These are phyloP conservation scores for Prosopis cineraria DNA, from an alignment of 306 rosid genomes.

Conservation along the genomic window DNA sequence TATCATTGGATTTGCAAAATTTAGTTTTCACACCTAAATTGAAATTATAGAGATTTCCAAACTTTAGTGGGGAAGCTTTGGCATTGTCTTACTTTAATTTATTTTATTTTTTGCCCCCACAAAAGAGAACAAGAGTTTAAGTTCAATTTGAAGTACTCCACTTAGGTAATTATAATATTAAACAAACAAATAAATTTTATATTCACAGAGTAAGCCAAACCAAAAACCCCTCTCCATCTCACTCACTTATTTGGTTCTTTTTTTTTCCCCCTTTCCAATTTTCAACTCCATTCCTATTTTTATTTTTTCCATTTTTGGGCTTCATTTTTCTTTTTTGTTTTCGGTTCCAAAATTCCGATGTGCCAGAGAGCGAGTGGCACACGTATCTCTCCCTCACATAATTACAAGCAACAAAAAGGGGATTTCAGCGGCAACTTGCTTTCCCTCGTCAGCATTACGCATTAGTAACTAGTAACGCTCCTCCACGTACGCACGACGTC, in stretches of 20 bases:
- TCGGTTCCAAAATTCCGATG: neutral
- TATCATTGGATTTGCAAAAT: too few relatives aligned
- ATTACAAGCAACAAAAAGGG: constrained; percentile 31
- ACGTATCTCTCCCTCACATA: constrained; percentile 24
- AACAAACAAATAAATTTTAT: too few relatives aligned
- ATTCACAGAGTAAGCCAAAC: too few relatives aligned
- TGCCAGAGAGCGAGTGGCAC: constrained; percentile 26
- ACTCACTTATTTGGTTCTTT: neutral
- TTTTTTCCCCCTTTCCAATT: too few relatives aligned
- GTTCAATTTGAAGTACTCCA: neutral
- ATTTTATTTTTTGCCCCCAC: too few relatives aligned
- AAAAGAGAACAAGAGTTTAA: neutral
- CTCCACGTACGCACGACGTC: constrained; percentile 32
- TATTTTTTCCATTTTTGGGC: neutral
- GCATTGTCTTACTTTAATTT: too few relatives aligned
- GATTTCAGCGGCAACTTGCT: constrained; percentile 6
- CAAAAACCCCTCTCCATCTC: too few relatives aligned
- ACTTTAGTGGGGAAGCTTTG: too few relatives aligned
- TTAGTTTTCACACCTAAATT: too few relatives aligned
- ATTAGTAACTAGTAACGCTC: constrained; percentile 32
- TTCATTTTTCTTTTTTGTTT: neutral
- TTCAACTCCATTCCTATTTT: neutral
- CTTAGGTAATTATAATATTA: constrained; percentile 19
- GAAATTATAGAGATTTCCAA: too few relatives aligned
- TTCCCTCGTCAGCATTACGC: constrained; percentile 32